phyloP scores from a whole-genome alignment of 2,329 filamentous ascomycete genomes.

The Penicillium sp. region DNA sequence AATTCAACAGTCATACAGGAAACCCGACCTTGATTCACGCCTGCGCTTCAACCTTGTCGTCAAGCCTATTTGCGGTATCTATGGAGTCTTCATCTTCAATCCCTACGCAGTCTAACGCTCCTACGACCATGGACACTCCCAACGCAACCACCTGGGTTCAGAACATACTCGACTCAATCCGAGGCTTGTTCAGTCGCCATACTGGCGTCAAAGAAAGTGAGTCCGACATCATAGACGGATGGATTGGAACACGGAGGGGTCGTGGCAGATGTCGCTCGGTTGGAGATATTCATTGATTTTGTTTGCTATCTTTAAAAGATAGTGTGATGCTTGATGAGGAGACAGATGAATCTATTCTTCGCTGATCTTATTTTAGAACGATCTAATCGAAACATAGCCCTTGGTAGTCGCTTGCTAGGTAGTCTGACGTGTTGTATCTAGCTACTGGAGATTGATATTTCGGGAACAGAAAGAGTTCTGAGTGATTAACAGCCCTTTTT shows the following conservation, averaged over 20 bases:
- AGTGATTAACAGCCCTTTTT: too few species aligned
- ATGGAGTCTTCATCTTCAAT: background rate
- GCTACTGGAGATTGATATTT: background rate
- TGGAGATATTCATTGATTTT: conserved; percentile 15
- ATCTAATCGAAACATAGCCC: background rate
- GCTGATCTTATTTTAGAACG: background rate
- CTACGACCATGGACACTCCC: background rate
- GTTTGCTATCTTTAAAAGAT: background rate
- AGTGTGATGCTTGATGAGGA: background rate
- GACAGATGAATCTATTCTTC: background rate
- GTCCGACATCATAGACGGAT: conserved; percentile 19
- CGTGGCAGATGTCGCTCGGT: conserved; percentile 20
- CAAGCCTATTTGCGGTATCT: background rate
- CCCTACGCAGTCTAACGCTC: background rate
- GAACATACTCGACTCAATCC: conserved; percentile 10
- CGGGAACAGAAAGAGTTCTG: background rate
- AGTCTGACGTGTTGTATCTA: background rate
- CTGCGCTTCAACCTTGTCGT: background rate
- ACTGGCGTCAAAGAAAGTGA: conserved; percentile 5
- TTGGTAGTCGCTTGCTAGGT: background rate
- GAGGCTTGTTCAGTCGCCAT: conserved; percentile 7
- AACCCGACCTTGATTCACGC: background rate
- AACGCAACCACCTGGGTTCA: conserved; percentile 10
- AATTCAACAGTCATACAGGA: background rate
- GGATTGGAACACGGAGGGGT: conserved; percentile 18